A percentile compares a stretch with the other conserved stretches of the same genome.
Conservation (phyloP, 116 monocot genomes). For the Trichopus zeylanicus region DNA sequence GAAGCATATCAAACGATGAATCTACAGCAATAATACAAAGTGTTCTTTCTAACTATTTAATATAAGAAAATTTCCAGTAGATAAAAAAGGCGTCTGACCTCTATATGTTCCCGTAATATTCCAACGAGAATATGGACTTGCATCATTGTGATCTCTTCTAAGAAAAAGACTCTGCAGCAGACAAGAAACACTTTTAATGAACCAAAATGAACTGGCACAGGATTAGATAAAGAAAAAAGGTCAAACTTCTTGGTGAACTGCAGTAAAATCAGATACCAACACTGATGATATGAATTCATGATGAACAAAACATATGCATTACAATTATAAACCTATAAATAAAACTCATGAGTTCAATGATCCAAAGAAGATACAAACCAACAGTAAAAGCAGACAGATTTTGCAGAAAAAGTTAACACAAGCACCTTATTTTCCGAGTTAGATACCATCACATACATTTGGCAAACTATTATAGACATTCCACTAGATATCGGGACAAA, state of each 20-base stretch:
- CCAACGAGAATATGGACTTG: slow-evolving; percentile 50
- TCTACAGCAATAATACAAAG: neutral
- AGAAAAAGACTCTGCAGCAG: slow-evolving; percentile 37
- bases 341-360: too few relatives aligned
- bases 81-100: slow-evolving; percentile 30
- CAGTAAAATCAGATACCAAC: too few relatives aligned
- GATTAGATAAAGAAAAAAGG: neutral
- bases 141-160: slow-evolving; percentile 55
- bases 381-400: too few relatives aligned
- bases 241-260: neutral
- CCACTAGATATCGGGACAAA: too few relatives aligned
- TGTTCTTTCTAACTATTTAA: neutral
- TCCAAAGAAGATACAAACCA: too few relatives aligned
- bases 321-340: too few relatives aligned
- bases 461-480: too few relatives aligned
- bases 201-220: neutral
- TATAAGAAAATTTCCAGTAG: neutral
- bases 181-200: neutral
- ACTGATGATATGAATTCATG: too few relatives aligned
- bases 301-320: too few relatives aligned
- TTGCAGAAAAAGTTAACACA: too few relatives aligned
- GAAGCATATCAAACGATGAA: neutral
- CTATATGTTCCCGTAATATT: slow-evolving; percentile 94
- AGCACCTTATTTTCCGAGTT: too few relatives aligned
- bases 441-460: too few relatives aligned